Conservation (phyloP, 2,329 filamentous ascomycete genomes). For the Alternaria alternata region DNA sequence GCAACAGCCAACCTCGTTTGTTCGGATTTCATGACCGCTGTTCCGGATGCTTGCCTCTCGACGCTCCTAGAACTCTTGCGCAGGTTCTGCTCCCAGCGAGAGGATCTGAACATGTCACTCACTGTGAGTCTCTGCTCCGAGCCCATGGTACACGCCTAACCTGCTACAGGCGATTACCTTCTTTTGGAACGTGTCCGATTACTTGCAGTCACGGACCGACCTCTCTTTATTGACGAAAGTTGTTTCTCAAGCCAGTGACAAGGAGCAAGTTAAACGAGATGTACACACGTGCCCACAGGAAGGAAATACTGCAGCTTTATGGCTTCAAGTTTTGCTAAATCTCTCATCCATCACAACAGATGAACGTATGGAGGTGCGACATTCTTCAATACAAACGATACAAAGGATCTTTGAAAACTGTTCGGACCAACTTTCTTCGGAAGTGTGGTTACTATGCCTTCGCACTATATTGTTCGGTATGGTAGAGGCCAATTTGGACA, state of each 20-base stretch:
- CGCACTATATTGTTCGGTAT: constrained; percentile 82
- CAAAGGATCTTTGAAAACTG: constrained; percentile 92
- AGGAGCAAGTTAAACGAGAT: constrained; percentile 64
- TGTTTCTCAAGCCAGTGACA: constrained; percentile 21
- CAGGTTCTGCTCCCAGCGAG: constrained; percentile 85
- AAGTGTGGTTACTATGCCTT: constrained; percentile 85
- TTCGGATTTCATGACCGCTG: constrained; percentile 85
- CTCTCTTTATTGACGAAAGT: constrained; percentile 43
- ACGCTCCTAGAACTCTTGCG: constrained; percentile 86
- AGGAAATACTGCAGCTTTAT: constrained; percentile 74
- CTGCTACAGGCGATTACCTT: constrained; percentile 79
- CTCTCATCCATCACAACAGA: constrained; percentile 76
- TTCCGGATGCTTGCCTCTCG: constrained; percentile 75
- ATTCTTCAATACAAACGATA: constrained; percentile 89
- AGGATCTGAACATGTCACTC: constrained; percentile 93
- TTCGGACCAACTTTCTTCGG: constrained; percentile 77
- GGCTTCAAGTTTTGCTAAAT: constrained; percentile 78
- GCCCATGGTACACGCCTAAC: constrained; percentile 11
- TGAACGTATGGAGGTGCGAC: constrained; percentile 76
- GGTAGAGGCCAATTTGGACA: constrained; percentile 66
- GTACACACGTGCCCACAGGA: constrained; percentile 67
- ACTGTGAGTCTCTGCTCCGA: constrained; percentile 66
- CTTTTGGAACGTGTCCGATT: constrained; percentile 95
- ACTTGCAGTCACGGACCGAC: constrained; percentile 66
- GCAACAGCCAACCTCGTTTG: constrained; percentile 90